Base-by-base conservation (phyloP, 2,329 filamentous ascomycete species). In the Phyllosticta citrichinensis region DNA sequence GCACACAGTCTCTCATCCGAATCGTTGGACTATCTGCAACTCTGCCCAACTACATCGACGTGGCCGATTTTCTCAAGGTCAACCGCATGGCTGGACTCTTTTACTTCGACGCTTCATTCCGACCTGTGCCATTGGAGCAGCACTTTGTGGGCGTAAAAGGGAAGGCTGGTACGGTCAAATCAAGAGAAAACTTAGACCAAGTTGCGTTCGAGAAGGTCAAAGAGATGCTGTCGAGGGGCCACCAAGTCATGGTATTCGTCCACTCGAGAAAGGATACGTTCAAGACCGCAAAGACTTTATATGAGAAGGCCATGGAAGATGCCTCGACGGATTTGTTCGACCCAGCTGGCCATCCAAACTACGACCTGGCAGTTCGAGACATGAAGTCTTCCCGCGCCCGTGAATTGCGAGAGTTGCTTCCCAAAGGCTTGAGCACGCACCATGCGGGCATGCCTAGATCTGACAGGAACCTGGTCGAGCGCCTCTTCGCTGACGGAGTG, bases 191-290 rank as follows among this genome's bases (percentile, higher is more conserved):
- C 66, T 79, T 99, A 27, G 94, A 99, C 67, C 81, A 81, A 24
- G 86, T 91, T 2, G 86, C 91, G 0, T 99, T 95, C 70, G 92
- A 97, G 66, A 99, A 99, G 71, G 91, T 97, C 55, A 87, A 86
- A 66, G 88, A 94, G 58, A 97, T 99, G 92, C 80, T 99, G 2
- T 85, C 91, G 70, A 79, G 81, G 62, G 92, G 89, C n/a, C 94
- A 99, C 69, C 94, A 99, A 73, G 83, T 99, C 66, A 99, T 99
- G 95, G 93, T 99, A 0, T 99, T 99, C 73, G 95, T 99, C 11
- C 95, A 99, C 73, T 97, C 93, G 0, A 83, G 94, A 25, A 92
- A 96, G 71, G 95, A 99, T 67, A 99, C 95, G 0, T 85, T 96
- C 66, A 83, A 88, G 64, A 95, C 93, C 1, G 92, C 94, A 54